These are phyloP conservation scores for Apiotrichum montevideense DNA, from an alignment of 1,284 basidiomycete species.

Conservation along the genomic window DNA sequence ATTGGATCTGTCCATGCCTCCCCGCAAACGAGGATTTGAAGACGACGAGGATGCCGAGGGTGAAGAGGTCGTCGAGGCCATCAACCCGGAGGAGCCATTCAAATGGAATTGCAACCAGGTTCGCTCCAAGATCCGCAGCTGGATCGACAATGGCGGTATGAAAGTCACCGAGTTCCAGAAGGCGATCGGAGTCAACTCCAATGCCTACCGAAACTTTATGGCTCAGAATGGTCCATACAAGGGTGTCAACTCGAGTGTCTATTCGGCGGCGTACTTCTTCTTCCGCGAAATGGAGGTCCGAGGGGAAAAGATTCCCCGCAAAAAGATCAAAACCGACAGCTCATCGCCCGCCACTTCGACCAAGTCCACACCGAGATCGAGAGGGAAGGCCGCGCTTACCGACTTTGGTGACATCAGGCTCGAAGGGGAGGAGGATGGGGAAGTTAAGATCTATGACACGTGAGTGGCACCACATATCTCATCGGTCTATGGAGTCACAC, in stretches of 20 bases:
- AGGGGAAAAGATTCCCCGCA: neutral
- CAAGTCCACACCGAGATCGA: neutral
- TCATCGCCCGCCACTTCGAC: neutral
- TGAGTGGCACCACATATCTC: neutral
- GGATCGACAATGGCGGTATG: slow-evolving; percentile 5
- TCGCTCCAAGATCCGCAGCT: slow-evolving; percentile 1
- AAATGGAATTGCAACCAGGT: slow-evolving; percentile 8
- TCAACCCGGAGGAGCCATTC: neutral
- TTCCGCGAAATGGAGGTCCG: slow-evolving; percentile 3
- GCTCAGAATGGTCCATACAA: neutral
- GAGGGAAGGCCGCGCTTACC: neutral
- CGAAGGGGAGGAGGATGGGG: neutral
- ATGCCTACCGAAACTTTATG: slow-evolving; percentile 7
- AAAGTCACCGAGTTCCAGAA: slow-evolving; percentile 4
- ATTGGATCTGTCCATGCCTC: too few species aligned
- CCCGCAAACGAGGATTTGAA: too few species aligned
- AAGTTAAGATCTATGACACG: slow-evolving; percentile 1
- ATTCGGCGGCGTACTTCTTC: neutral
- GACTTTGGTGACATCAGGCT: slow-evolving; percentile 4
- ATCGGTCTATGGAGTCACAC: neutral
- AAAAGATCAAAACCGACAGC: neutral
- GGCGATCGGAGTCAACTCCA: slow-evolving; percentile 2
- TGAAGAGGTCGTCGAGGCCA: neutral
- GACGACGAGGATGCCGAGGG: neutral
- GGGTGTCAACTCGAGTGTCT: neutral